Conservation (phyloP, 768 basidiomycete species). For the Tephrocybe sp. region DNA sequence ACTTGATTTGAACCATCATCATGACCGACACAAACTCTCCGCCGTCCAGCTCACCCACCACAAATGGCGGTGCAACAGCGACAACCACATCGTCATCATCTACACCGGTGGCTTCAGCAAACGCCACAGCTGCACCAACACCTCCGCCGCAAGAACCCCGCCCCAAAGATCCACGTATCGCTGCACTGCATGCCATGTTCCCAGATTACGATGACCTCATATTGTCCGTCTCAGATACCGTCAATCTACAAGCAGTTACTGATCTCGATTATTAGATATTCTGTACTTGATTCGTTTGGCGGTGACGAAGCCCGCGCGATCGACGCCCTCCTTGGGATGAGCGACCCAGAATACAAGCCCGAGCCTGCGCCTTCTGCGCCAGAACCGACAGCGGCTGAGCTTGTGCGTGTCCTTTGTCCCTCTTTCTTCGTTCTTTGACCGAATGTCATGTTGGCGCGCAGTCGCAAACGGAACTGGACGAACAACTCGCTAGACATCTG, state of each 20-base stretch:
- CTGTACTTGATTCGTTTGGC: conserved; percentile 70
- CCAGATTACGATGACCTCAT: conserved; percentile 78
- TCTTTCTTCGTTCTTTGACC: not conserved
- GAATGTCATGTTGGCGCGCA: too few relatives aligned
- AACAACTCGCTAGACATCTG: conserved; percentile 72
- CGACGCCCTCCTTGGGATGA: conserved; percentile 80
- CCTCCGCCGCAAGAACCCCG: not conserved
- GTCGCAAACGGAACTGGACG: conserved; percentile 73
- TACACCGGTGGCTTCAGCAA: not conserved
- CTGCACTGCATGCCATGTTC: conserved; percentile 64
- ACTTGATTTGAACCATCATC: conserved; percentile 4
- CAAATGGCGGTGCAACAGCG: not conserved
- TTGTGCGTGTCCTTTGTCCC: not conserved
- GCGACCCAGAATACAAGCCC: conserved; percentile 67
- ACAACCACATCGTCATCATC: conserved; percentile 2
- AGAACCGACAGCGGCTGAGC: not conserved
- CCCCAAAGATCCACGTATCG: conserved; percentile 44
- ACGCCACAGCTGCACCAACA: not conserved
- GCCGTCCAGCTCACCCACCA: not conserved
- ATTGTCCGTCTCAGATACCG: conserved; percentile 58
- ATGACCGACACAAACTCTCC: conserved; percentile 14
- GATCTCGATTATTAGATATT: conserved; percentile 38
- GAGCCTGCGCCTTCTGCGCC: conserved; percentile 34
- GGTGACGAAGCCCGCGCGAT: conserved; percentile 74
- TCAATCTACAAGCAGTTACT: too few relatives aligned